Conservation (phyloP, 768 basidiomycete species). For the Amyloporia xantha region DNA sequence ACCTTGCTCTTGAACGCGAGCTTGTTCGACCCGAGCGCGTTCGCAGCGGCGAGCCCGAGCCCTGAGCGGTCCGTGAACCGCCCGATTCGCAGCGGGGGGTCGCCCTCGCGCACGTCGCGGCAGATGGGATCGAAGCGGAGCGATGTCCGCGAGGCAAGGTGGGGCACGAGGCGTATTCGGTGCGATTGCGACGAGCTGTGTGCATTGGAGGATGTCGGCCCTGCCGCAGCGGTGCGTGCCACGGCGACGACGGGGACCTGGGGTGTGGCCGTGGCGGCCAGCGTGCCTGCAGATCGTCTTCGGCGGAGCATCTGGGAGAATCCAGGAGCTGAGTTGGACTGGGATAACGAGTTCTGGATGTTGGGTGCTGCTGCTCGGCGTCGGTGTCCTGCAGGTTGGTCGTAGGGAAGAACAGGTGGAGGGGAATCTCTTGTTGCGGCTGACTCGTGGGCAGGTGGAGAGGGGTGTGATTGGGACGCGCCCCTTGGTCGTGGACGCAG, state of each 20-base stretch:
- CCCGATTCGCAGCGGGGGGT: conserved; percentile 76
- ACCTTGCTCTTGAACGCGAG: conserved; percentile 96
- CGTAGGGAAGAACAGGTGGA: conserved; percentile 35
- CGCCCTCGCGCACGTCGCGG: conserved; percentile 71
- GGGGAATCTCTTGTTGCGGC: conserved; percentile 33
- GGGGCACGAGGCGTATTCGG: conserved; percentile 91
- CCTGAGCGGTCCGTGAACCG: conserved; percentile 88
- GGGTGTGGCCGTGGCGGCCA: conserved; percentile 26
- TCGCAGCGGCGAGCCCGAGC: conserved; percentile 55
- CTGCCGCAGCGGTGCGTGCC: conserved; percentile 17
- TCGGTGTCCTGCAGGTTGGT: conserved; percentile 29
- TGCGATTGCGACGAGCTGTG: conserved; percentile 32
- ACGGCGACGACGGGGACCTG: conserved; percentile 22
- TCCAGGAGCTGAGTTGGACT: conserved; percentile 31
- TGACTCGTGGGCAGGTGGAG: conserved; percentile 32
- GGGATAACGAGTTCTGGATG: conserved; percentile 32
- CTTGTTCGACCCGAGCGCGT: conserved; percentile 69
- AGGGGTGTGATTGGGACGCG: conserved; percentile 51
- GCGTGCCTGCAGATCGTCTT: conserved; percentile 56
- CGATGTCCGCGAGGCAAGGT: conserved; percentile 84
- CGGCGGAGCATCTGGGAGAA: conserved; percentile 61
- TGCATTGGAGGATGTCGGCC: conserved; percentile 18
- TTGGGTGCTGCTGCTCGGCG: conserved; percentile 34
- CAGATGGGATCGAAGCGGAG: conserved; percentile 90
- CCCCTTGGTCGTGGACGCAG: conserved; percentile 66